Evolutionary conservation across 1,284 basidiomycete genomes (phyloP), one percentile per base, ranked within the genome.

Genomic region (Trametes versicolor): DNA sequence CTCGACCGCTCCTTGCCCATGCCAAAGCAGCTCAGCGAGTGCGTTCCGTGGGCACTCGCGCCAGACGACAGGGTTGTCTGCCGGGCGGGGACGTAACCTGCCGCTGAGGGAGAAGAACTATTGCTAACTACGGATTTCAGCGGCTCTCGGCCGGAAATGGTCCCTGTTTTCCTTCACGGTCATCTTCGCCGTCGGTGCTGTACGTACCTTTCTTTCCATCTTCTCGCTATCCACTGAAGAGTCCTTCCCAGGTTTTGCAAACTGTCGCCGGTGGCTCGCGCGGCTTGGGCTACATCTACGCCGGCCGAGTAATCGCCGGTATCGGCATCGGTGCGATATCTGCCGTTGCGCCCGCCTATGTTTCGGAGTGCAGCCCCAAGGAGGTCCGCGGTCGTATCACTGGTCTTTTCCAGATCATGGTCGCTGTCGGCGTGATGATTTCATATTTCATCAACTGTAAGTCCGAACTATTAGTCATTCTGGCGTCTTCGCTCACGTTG

Each of bases 341-440:
- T 0, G 84, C 85, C 71, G 88, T 93, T 2, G 83, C 90, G 10
- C 93, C 93, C 10, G 87, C 92, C 0, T 94, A 87, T 71, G 91
- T 94, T 2, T 89, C 90, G 1, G 93, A 94, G 75, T 93, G 92
- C 74, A 85, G 87, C 0, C 93, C 93, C 6, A 93, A 93, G 74
- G 83, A 90, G 34, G 90, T 90, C 27, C 83, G 89, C 57, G 90
- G 90, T 15, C 84, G 90, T 34, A 89, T 91, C 55, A 90, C 90
- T 0, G 90, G 91, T 48, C 73, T 92, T 32, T 94, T 95, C 83
- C 93, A 96, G 74, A 88, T 95, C 76, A 89, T 94, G 85, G 91
- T 94, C 43, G 88, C 89, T 19, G 75, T 85, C 53, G 90, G 90
- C 39, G 90, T 92, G 63, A 92, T 92, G 89, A 79, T 93, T 52